Base-by-base conservation (phyloP, 1,284 basidiomycete genomes). In the Puccinia coronata region DNA sequence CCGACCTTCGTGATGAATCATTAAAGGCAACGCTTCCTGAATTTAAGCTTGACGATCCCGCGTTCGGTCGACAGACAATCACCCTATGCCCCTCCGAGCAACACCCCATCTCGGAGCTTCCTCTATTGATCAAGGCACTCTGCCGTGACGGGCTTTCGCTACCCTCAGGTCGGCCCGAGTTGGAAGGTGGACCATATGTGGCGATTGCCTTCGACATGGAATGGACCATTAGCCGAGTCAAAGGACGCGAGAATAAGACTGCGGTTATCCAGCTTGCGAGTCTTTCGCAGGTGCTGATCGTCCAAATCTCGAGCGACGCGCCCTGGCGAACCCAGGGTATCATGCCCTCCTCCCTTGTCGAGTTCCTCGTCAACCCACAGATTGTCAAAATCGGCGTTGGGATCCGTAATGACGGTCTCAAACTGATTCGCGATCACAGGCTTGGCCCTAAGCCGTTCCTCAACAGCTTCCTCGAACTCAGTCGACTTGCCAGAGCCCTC, bases 371-470 rank as follows among this genome's bases (percentile, higher is more conserved):
- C 16, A 53, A 78, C 39, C 51, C 47, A 0, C 49, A 47, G 34
- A 78, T 78, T n/a, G 51, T 78, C 34, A 78, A 78, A 41, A 28
- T 78, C n/a, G 76, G 76, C 23, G 76, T 78, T 5, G 76, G 76
- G 18, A 78, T 78, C 51, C 59, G 63, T 6, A 78, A 78, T 28
- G 76, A 78, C 41, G 76, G 61, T 34, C 47, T 78, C 49, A 78
- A 78, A 39, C 47, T 78, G n/a, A 34, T 78, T 6, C 43, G 76
- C 2, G 76, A 78, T 36, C 63, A 65, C 16, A 67, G 39, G n/a
- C 28, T 41, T 11, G 25, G 36, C n/a, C 59, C 25, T 9, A 69
- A 49, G 31, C 63, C 76, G 12, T 69, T 51, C 49, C 63, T 78
- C 6, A 51, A 78, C 53, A 53, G 34, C 39, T 78, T 67, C 61